Evolutionary conservation across 2,329 filamentous ascomycete species (phyloP).

Genomic region (Claviceps sorghi): DNA sequence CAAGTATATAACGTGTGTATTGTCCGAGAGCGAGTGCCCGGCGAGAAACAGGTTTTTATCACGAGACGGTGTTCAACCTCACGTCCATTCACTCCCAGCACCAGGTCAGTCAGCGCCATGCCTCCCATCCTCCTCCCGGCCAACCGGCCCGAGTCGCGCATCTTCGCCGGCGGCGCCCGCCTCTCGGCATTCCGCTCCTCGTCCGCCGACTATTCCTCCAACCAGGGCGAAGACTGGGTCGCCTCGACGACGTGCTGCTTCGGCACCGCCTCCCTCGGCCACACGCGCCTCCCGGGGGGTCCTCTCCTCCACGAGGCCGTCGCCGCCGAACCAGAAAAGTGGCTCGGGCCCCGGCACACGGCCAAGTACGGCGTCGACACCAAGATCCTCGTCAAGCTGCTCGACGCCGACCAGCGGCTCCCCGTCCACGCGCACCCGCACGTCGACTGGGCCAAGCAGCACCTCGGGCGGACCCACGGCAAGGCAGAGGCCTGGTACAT

Average conservation of each 20-base stretch:
- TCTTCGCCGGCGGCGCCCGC: slow-evolving; percentile 9
- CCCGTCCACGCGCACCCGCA: slow-evolving; percentile 12
- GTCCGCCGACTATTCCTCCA: not conserved
- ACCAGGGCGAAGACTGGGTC: slow-evolving; percentile 11
- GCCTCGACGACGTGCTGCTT: slow-evolving; percentile 10
- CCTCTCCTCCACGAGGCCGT: slow-evolving; percentile 8
- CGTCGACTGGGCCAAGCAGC: slow-evolving; percentile 9
- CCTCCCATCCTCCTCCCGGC: slow-evolving; percentile 8
- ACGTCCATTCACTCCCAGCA: not conserved
- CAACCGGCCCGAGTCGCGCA: slow-evolving; percentile 7
- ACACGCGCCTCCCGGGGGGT: slow-evolving; percentile 8
- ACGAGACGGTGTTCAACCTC: no score
- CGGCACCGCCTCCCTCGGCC: slow-evolving; percentile 7
- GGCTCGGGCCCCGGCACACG: slow-evolving; percentile 9
- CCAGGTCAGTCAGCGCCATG: slow-evolving; percentile 1
- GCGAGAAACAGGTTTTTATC: no score
- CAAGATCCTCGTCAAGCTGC: slow-evolving; percentile 11
- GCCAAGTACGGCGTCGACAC: slow-evolving; percentile 8
- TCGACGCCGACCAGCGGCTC: slow-evolving; percentile 11
- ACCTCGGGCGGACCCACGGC: slow-evolving; percentile 8
- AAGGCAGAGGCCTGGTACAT: slow-evolving; percentile 13
- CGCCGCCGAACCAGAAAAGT: slow-evolving; percentile 6
- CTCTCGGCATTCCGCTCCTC: slow-evolving; percentile 7
- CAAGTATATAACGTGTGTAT: no score
- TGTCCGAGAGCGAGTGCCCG: no score